These are phyloP conservation scores for Eragrostis nindensis DNA, from an alignment of 176 grass and related monocot genomes.

Conservation along the genomic window DNA sequence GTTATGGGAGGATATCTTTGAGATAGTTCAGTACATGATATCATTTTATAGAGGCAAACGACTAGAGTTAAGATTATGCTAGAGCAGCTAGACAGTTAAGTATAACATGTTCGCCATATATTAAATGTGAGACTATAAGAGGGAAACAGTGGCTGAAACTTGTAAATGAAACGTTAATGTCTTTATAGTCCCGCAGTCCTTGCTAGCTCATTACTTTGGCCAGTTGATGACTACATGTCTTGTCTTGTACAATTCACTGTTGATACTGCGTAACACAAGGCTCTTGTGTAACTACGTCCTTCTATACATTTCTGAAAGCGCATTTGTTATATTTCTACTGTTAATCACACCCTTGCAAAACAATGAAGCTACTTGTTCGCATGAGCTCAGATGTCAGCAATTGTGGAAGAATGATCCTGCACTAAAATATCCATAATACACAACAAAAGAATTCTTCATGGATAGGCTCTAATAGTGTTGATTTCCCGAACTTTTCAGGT, in stretches of 20 bases:
- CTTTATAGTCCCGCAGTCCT: conserved; percentile 12
- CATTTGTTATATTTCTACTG: conserved; percentile 8
- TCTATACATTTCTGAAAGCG: background rate
- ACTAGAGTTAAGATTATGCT: conserved; percentile 8
- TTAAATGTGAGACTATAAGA: conserved; percentile 10
- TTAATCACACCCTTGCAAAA: background rate
- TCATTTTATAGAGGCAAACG: background rate
- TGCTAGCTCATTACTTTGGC: conserved; percentile 17
- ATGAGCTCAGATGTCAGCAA: conserved; percentile 4
- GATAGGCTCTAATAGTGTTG: background rate
- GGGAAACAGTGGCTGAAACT: background rate
- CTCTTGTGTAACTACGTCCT: background rate
- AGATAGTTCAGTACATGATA: background rate
- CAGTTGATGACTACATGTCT: background rate
- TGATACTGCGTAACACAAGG: background rate
- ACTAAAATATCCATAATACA: conserved; percentile 5
- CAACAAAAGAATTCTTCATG: background rate
- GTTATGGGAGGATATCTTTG: background rate
- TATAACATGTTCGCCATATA: background rate
- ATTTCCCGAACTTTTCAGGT: conserved; percentile 61
- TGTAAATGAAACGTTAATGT: conserved; percentile 3
- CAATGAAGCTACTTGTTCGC: background rate
- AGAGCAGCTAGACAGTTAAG: background rate
- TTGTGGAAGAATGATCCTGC: background rate
- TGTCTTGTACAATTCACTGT: background rate